These are phyloP conservation scores for Takakia lepidozioides DNA, from an alignment of 225 moss, liverwort and hornwort species.

Conservation along the genomic window DNA sequence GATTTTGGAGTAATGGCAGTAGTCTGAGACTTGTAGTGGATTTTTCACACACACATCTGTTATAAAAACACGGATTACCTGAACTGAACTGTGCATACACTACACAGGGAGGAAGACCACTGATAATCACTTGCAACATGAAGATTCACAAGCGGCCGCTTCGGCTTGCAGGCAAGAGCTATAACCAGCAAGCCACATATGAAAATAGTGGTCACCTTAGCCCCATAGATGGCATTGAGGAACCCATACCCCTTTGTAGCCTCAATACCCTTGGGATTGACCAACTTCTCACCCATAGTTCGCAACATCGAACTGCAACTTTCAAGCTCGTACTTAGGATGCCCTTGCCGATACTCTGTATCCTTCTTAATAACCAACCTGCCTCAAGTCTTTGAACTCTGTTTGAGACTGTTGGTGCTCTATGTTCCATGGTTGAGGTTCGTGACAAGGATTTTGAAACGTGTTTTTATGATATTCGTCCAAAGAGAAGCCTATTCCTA, in stretches of 20 bases:
- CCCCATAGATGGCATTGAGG: slow-evolving; percentile 3
- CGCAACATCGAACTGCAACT: slow-evolving; percentile 6
- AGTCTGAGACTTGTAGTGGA: too few species aligned
- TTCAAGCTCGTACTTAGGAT: slow-evolving; percentile 1
- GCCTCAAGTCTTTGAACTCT: too few species aligned
- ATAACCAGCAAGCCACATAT: slow-evolving; percentile 1
- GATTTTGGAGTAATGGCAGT: too few species aligned
- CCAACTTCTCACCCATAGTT: slow-evolving; percentile 5
- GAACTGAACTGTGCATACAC: too few species aligned
- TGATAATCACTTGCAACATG: neutral
- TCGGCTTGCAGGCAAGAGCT: slow-evolving; percentile 3
- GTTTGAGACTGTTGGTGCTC: too few species aligned
- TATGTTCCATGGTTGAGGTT: too few species aligned
- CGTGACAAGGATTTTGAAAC: too few species aligned
- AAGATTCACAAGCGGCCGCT: neutral
- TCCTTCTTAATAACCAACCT: neutral
- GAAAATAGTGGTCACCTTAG: slow-evolving; percentile 6
- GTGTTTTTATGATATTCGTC: too few species aligned
- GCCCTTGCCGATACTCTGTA: neutral
- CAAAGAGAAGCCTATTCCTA: too few species aligned
- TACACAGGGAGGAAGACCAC: slow-evolving; percentile 1
- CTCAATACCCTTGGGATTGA: neutral
- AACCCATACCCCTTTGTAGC: slow-evolving; percentile 2
- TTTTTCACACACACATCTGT: too few species aligned
- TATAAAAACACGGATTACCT: too few species aligned